phyloP scores from a whole-genome alignment of 805 yeast genomes.

The Metschnikowia noctiluminum region DNA sequence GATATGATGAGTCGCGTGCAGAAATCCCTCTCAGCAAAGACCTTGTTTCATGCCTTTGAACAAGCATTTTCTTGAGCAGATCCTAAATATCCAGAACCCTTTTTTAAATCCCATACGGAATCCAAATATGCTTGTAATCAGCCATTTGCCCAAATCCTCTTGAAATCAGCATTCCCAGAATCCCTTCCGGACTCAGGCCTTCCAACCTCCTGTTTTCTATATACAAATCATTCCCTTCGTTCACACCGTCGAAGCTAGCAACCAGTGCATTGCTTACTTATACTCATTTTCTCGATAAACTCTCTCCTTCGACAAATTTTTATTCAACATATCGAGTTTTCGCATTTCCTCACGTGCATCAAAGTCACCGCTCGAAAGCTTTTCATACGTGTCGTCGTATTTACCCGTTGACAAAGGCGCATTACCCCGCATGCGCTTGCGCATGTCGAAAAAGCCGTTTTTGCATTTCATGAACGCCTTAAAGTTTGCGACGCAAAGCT shows the following conservation, averaged over 20 bases:
- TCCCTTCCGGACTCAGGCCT: no score
- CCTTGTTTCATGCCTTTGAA: no score
- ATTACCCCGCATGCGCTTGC: conserved; percentile 88
- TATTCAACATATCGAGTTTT: conserved; percentile 62
- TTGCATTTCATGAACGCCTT: conserved; percentile 86
- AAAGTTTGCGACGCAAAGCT: conserved; percentile 80
- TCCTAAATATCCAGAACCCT: no score
- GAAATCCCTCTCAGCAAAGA: no score
- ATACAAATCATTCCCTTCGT: neutral
- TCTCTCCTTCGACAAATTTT: conserved; percentile 38
- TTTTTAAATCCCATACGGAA: no score
- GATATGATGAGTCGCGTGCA: no score
- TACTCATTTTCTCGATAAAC: conserved; percentile 27
- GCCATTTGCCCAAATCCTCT: no score
- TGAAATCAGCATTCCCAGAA: no score
- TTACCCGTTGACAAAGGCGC: conserved; percentile 92
- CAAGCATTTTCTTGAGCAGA: no score
- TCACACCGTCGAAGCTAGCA: no score
- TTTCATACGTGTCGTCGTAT: conserved; percentile 82
- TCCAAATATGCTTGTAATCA: no score
- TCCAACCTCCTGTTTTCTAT: no score
- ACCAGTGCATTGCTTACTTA: conserved; percentile 20
- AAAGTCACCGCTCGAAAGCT: conserved; percentile 75
- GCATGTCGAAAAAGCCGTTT: conserved; percentile 86
- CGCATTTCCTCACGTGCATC: conserved; percentile 77